Evolutionary conservation across 768 basidiomycete species (phyloP).

Genomic region (Leucogyrophana mollusca): DNA sequence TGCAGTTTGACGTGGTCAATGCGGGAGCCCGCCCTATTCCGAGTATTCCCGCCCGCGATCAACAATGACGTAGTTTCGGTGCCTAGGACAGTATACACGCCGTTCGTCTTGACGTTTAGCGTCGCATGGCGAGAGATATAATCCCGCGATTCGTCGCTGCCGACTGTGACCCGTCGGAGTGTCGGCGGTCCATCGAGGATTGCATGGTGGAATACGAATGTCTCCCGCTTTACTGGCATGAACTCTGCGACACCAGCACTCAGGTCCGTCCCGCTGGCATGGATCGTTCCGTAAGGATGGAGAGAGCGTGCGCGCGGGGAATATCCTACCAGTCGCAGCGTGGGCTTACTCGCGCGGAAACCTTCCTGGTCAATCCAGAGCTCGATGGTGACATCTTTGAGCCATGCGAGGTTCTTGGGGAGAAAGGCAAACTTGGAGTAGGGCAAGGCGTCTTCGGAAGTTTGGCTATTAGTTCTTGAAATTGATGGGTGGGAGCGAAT

Average conservation of each 20-base stretch:
- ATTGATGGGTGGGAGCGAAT: conserved; percentile 5
- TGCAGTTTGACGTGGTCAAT: conserved; percentile 41
- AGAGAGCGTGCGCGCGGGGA: conserved; percentile 31
- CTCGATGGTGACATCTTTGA: conserved; percentile 52
- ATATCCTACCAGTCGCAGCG: conserved; percentile 59
- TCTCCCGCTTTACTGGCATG: conserved; percentile 53
- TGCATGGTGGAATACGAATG: conserved; percentile 71
- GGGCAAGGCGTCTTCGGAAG: conserved; percentile 7
- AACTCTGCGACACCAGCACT: conserved; percentile 61
- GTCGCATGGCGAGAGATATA: conserved; percentile 76
- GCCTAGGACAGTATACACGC: conserved; percentile 74
- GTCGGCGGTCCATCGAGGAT: conserved; percentile 65
- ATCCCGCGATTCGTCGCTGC: conserved; percentile 67
- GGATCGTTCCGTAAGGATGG: conserved; percentile 23
- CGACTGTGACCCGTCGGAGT: conserved; percentile 67
- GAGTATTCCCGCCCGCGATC: conserved; percentile 15
- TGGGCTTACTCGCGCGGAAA: conserved; percentile 61
- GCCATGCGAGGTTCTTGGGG: conserved; percentile 47
- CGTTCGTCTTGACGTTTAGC: conserved; percentile 65
- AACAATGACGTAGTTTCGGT: conserved; percentile 42
- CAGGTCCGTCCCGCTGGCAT: conserved; percentile 27
- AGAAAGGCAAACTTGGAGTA: conserved; percentile 19
- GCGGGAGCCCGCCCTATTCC: conserved; percentile 10
- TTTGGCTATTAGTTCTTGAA: conserved; percentile 2
- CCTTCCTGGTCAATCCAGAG: conserved; percentile 85